These are phyloP conservation scores for Panicum virgatum DNA, from an alignment of 202 grass and related monocot genomes.

Conservation along the genomic window DNA sequence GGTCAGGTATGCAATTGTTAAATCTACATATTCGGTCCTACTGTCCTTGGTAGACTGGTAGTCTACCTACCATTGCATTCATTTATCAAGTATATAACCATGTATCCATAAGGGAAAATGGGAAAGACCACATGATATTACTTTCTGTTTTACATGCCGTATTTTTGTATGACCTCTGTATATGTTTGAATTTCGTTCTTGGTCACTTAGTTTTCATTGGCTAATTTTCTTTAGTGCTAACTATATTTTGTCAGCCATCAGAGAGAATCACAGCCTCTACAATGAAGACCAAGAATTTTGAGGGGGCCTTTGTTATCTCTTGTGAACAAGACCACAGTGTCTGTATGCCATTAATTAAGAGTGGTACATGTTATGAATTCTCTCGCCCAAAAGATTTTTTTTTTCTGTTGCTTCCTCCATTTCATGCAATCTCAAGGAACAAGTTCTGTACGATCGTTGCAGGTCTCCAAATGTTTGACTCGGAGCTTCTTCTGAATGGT, in stretches of 20 bases:
- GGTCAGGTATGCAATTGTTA: conserved; percentile 62
- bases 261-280: conserved; percentile 40
- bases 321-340: conserved; percentile 57
- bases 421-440: not conserved
- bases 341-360: conserved; percentile 53
- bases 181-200: not conserved
- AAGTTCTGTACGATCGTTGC: not conserved
- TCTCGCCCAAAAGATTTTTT: not conserved
- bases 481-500: conserved; percentile 73
- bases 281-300: conserved; percentile 50
- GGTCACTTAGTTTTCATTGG: not conserved
- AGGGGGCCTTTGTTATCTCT: conserved; percentile 61
- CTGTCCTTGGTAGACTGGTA: conserved; percentile 20
- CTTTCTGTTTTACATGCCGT: not conserved
- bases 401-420: not conserved
- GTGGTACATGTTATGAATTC: conserved; percentile 26
- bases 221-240: not conserved
- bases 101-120: not conserved
- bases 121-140: not conserved
- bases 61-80: conserved; percentile 27
- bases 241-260: conserved; percentile 35
- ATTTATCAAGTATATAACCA: not conserved
- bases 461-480: conserved; percentile 67
- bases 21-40: not conserved
- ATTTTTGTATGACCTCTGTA: not conserved